Evolutionary conservation across 805 yeast genomes (phyloP), one percentile per base, ranked within the genome.

Genomic region (Wickerhamomyces mucosus): DNA sequence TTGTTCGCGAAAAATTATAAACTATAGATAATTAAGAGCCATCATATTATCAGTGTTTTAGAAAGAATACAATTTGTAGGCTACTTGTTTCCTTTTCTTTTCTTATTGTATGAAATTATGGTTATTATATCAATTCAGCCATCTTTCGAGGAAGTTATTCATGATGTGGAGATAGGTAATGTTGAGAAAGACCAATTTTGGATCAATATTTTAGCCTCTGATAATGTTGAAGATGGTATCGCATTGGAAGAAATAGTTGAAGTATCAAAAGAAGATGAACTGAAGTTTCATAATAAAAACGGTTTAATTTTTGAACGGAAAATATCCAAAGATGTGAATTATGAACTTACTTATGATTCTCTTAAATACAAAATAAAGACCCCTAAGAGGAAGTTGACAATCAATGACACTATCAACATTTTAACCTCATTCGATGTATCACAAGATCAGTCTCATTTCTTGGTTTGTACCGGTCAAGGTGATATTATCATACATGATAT

Each of bases 101-200:
- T n/a, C n/a, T n/a, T n/a, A n/a, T n/a, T n/a, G n/a, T n/a, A n/a
- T n/a, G n/a, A n/a, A n/a, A n/a, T n/a, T 5, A 36, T 43, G 43
- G 20, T 18, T 7, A 27, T 35, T 13, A 54, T 42, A 3, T 38
- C 35, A 13, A 22, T 71, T 4, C 78, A 74, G 48, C 55, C 63
- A 4, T 50, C 65, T 7, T 67, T 70, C 35, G 44, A 48, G 18
- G 72, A 65, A 2, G 68, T 63, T 7, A 51, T 70, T 12, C 28
- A 40, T 1, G 75, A 67, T 31, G 62, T 59, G 1, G 33, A 33
- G 15, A n/a, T 30, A 1, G 61, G 57, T 0, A 36, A 18, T 2
- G 31, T 39, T 1, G 30, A 22, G 0, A 35, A 45, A 18, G 72
- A 59, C 13, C 31, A 38, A 12, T 67, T 72, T 42, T 73, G 73